A percentile compares a stretch with the other conserved stretches of the same genome.
phyloP scores from a whole-genome alignment of 495 filamentous ascomycete species.

The Trichoderma asperelloides region DNA sequence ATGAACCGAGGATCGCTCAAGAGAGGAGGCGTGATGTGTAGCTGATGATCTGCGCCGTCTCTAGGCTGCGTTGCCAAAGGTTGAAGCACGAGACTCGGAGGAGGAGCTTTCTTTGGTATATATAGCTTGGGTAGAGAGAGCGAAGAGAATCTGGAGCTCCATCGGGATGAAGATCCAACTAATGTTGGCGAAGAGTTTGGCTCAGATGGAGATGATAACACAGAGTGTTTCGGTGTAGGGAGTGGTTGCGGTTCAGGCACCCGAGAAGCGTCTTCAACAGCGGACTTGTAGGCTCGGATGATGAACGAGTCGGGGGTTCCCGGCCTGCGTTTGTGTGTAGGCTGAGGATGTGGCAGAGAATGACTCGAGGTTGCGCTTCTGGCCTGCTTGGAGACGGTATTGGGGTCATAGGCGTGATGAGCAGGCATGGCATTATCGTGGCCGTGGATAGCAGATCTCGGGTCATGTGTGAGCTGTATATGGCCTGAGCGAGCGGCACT shows the following conservation, averaged over 20 bases:
- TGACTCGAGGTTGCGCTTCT: neutral
- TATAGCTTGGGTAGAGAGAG: neutral
- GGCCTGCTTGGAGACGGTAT: slow-evolving; percentile 12
- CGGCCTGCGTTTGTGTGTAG: neutral
- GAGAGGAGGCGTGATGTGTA: slow-evolving; percentile 11
- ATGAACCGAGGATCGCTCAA: slow-evolving; percentile 13
- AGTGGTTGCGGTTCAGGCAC: neutral
- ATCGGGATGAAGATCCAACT: neutral
- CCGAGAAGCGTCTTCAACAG: neutral
- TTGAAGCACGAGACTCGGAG: slow-evolving; percentile 18
- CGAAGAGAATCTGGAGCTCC: neutral
- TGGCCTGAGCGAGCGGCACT: slow-evolving; percentile 11
- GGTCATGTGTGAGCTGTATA: slow-evolving; percentile 10
- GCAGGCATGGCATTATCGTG: slow-evolving; percentile 29
- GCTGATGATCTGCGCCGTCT: neutral
- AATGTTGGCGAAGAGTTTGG: neutral
- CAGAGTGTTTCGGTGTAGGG: neutral
- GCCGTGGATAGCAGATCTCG: slow-evolving; percentile 11
- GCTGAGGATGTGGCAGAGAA: neutral
- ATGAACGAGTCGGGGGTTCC: neutral
- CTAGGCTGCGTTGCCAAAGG: slow-evolving; percentile 12
- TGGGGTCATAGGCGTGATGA: slow-evolving; percentile 40
- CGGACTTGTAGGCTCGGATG: neutral
- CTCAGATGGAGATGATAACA: neutral
- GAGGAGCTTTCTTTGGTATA: slow-evolving; percentile 13